Base-by-base conservation (phyloP, 495 filamentous ascomycete genomes). In the Lophiotrema nucula region DNA sequence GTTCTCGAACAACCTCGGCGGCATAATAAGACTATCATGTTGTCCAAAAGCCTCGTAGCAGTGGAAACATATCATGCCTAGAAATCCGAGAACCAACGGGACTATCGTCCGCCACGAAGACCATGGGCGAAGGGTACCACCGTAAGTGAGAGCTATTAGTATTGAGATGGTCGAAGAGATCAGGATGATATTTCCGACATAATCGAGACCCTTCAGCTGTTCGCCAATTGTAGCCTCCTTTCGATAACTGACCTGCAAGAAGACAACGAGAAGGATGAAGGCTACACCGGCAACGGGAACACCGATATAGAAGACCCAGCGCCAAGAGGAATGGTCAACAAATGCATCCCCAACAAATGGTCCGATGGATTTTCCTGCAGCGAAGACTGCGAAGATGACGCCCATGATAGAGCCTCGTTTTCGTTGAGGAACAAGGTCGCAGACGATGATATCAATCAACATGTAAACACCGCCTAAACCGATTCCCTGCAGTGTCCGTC, bases 401-500 rank as follows among this genome's bases (percentile, higher is more conserved):
- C 12, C 4, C 4, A 55, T 6, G 18, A 42, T 45, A 15, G 23
- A 31, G 1, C 39, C 39, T 6, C 52, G 19, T 41, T 55, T 41
- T 6, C 41, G 38, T 2, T 45, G 26, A 43, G 21, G 21, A 15
- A 53, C 3, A 4, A 53, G n/a, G 21, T 55, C 52, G 24, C 52
- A 45, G 4, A 55, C 16, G 23, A 55, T 23, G 18, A 45, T 8
- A n/a, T 55, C 52, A 6, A 33, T 27, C 2, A 55, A 23, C 3
- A 47, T 4, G n/a, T 39, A 3, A 1, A 56, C 39, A 4, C 27
- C 53, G 24, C 43, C 53, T 4, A 12, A 19, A 2, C 53, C 43
- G 6, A 47, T 6, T n/a, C 53, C 42, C 28, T 56, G 53, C 2
- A 56, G 11, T 3, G 53, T 48, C 10, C 53, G 42, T 5, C 53